Evolutionary conservation across 768 basidiomycete species (phyloP), one percentile per base, ranked within the genome.

Genomic region (Lactifluus subvellereus): DNA sequence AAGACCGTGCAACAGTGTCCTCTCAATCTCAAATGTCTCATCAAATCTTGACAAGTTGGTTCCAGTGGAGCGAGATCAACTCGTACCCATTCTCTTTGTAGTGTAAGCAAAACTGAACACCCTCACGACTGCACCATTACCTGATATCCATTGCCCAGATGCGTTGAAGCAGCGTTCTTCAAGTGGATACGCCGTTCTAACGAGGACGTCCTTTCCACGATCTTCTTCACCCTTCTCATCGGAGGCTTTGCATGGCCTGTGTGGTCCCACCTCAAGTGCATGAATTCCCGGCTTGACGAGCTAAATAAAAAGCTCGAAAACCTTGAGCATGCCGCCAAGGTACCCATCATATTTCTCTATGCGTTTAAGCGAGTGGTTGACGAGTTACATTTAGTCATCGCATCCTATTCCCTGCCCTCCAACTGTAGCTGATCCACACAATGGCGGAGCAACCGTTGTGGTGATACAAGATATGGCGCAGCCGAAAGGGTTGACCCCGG

Each of bases 201-300:
- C 8, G 40, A 51, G 40, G 47, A 55, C 7, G 30, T 59, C 18
- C 33, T 47, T 18, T 60, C 40, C n/a, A n/a, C 40, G 3, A 18
- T 60, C 16, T 22, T 60, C 58, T 50, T 64, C 40, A 51, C 58
- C 11, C 2, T 55, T 30, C 40, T 64, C 27, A 13, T 64, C 16
- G 53, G 47, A 14, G 37, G 55, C 6, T 54, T 59, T 38, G 54
- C 40, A 4, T 55, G 52, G 33, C 42, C 48, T 30, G 16, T 37
- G 18, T 59, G 54, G 63, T 50, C 48, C 22, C 45, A 47, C 5
- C 48, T 64, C 20, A 50, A 59, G 14, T 40, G 20, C 5, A 33
- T 64, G 47, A 32, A 55, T 11, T 7, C 6, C 20, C 57, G 13
- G 4, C 48, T 64, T 6, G 47, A 43, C 18, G 53, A 43, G 6